Percentiles rank a stretch among this genome's conserved stretches.
Evolutionary conservation across 495 filamentous ascomycete species (phyloP).

Genomic region (Aspergillus cavernicola): DNA sequence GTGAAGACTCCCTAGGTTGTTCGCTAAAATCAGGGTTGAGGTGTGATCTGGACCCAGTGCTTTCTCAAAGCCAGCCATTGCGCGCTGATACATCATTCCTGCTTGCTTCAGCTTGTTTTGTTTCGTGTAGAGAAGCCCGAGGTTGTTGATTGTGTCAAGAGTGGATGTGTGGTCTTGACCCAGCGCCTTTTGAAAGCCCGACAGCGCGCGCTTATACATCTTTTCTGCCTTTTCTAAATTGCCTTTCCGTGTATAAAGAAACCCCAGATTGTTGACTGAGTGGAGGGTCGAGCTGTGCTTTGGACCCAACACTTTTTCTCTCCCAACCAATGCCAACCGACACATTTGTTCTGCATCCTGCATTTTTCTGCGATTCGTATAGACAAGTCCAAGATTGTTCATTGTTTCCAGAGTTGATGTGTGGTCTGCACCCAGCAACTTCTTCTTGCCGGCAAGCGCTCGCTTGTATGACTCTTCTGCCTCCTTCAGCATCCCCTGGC

Average conservation of each 20-base stretch:
- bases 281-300: constrained; percentile 26
- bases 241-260: no score
- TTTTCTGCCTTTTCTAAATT: neutral
- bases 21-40: neutral
- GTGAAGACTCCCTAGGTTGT: neutral
- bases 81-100: constrained; percentile 32
- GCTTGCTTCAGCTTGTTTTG: constrained; percentile 34
- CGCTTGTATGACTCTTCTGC: neutral
- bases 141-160: constrained; percentile 23
- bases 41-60: constrained; percentile 24
- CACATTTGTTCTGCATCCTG: constrained; percentile 27
- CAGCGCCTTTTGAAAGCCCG: neutral
- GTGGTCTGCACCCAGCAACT: neutral
- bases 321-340: constrained; percentile 21
- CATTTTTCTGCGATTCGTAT: neutral
- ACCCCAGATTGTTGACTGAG: constrained; percentile 30
- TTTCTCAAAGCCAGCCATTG: constrained; percentile 30
- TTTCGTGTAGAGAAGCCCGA: constrained; percentile 22
- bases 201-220: neutral
- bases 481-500: neutral
- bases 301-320: constrained; percentile 26
- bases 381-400: neutral
- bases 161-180: neutral
- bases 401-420: neutral
- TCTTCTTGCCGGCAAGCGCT: neutral